phyloP scores from a whole-genome alignment of 2,329 filamentous ascomycete genomes.

The Colletotrichum sidae region DNA sequence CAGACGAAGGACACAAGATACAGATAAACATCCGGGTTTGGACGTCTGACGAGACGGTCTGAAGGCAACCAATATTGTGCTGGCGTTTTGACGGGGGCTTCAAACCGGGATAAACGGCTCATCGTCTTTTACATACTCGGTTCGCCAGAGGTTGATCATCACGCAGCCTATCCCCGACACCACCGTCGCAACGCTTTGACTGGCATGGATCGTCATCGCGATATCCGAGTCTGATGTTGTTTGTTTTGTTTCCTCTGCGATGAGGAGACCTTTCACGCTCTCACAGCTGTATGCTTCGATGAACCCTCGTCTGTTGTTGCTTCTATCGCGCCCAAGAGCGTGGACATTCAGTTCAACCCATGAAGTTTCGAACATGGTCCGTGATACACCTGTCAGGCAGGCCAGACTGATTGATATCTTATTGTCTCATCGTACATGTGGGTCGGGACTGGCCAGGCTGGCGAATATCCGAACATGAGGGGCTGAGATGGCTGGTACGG shows the following conservation, averaged over 20 bases:
- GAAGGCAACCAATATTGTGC: background rate
- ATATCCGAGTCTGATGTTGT: background rate
- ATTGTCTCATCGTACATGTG: constrained; percentile 16
- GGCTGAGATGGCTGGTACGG: background rate
- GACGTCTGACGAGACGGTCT: constrained; percentile 1
- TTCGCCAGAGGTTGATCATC: constrained; percentile 2
- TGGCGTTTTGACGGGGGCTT: constrained; percentile 26
- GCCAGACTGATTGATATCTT: background rate
- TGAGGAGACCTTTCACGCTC: constrained; percentile 1
- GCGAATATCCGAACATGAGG: background rate
- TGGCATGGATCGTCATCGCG: constrained; percentile 3
- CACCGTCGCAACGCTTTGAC: constrained; percentile 8
- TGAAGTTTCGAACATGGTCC: constrained; percentile 14
- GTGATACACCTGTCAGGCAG: constrained; percentile 7
- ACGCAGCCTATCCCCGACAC: background rate
- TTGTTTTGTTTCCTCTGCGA: constrained; percentile 20
- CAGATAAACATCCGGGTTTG: background rate
- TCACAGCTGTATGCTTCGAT: background rate
- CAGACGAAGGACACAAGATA: too few species aligned
- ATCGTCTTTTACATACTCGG: background rate
- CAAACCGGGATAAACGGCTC: constrained; percentile 15
- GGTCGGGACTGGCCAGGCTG: constrained; percentile 4
- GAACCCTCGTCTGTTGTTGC: too few species aligned
- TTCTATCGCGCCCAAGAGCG: constrained; percentile 8
- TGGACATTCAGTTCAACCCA: constrained; percentile 5